Evolutionary conservation across 2,329 filamentous ascomycete species (phyloP).

Genomic region (Pseudocercospora crystallina): DNA sequence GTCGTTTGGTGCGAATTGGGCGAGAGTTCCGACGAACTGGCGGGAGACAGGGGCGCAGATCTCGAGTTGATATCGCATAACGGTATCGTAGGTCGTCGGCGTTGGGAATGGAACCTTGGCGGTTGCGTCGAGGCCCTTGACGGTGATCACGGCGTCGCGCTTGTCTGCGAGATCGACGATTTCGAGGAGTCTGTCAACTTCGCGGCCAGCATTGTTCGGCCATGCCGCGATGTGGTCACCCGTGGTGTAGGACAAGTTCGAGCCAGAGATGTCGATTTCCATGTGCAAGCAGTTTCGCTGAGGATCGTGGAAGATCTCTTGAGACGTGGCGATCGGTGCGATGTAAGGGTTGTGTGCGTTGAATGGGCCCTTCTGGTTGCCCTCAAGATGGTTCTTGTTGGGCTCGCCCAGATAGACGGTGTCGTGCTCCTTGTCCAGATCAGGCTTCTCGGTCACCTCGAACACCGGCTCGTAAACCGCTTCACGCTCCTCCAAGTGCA

Average conservation of each 20-base stretch:
- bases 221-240: conserved; percentile 97
- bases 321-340: conserved; percentile 87
- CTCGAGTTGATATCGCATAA: conserved; percentile 93
- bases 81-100: conserved; percentile 93
- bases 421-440: conserved; percentile 70
- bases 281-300: conserved; percentile 94
- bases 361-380: conserved; percentile 79
- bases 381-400: conserved; percentile 77
- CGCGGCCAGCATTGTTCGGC: conserved; percentile 90
- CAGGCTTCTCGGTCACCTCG: conserved; percentile 67
- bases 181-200: conserved; percentile 85
- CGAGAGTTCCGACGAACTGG: conserved; percentile 85
- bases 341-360: conserved; percentile 88
- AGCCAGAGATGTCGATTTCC: conserved; percentile 87
- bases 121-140: conserved; percentile 90
- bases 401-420: conserved; percentile 94
- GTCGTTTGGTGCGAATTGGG: conserved; percentile 86
- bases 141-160: conserved; percentile 75
- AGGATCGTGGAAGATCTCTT: conserved; percentile 83
- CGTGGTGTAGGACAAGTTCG: conserved; percentile 89
- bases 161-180: conserved; percentile 75
- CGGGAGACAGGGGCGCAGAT: conserved; percentile 93
- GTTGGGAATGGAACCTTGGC: conserved; percentile 97
- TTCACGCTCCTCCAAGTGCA: conserved; percentile 92
- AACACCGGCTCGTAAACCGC: conserved; percentile 94